These are phyloP conservation scores for Clonostachys chloroleuca DNA, from an alignment of 2,329 filamentous ascomycete genomes.

Conservation along the genomic window DNA sequence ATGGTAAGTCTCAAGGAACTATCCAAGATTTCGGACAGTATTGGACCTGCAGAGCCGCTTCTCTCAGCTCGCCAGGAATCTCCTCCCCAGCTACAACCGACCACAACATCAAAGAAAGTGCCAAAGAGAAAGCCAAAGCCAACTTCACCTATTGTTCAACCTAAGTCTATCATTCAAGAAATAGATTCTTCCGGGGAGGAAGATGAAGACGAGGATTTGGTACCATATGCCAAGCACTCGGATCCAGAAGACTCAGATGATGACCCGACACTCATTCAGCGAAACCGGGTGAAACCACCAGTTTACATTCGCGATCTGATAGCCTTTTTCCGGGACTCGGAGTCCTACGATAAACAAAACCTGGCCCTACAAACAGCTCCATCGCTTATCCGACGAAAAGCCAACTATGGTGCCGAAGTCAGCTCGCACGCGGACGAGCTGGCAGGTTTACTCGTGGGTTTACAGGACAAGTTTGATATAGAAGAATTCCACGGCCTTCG, in stretches of 20 bases:
- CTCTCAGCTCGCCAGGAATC: not conserved
- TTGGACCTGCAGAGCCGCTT: conserved; percentile 49
- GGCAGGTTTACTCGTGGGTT: conserved; percentile 68
- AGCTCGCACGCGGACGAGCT: conserved; percentile 79
- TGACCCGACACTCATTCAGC: conserved; percentile 79
- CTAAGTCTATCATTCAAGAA: conserved; percentile 59
- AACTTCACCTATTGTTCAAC: conserved; percentile 22
- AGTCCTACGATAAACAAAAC: conserved; percentile 80
- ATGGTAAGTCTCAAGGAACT: conserved; percentile 71
- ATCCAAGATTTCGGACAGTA: conserved; percentile 53
- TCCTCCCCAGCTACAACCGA: not conserved
- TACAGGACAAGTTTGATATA: conserved; percentile 83
- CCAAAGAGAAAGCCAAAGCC: conserved; percentile 7
- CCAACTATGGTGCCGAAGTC: conserved; percentile 83
- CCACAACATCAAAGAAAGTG: conserved; percentile 1
- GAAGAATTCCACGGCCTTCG: conserved; percentile 72
- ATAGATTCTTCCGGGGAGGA: conserved; percentile 50
- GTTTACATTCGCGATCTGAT: conserved; percentile 90
- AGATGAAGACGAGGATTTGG: conserved; percentile 60
- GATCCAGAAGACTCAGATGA: conserved; percentile 91
- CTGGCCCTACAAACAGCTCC: conserved; percentile 76
- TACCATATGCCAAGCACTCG: conserved; percentile 79
- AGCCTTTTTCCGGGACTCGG: conserved; percentile 70
- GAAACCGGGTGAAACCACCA: conserved; percentile 78
- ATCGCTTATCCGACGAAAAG: conserved; percentile 79